Evolutionary conservation across 2,329 filamentous ascomycete species (phyloP).

Genomic region (Penicillium sp.): DNA sequence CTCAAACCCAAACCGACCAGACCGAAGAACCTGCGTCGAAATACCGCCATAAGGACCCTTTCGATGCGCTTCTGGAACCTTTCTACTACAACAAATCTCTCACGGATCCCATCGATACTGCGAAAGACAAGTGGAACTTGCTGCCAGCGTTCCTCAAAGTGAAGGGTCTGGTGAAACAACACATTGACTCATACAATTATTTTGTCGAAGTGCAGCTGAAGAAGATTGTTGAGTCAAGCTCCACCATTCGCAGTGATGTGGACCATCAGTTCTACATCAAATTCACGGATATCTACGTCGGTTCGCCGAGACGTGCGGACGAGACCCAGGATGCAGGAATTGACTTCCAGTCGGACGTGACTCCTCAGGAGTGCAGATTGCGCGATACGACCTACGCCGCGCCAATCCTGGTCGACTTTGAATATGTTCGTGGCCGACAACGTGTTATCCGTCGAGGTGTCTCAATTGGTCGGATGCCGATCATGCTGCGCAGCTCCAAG

Average conservation of each 20-base stretch:
- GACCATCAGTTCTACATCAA: slow-evolving; percentile 92
- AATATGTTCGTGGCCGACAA: slow-evolving; percentile 81
- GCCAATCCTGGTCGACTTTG: slow-evolving; percentile 89
- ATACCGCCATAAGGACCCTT: slow-evolving; percentile 46
- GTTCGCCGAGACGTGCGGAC: slow-evolving; percentile 77
- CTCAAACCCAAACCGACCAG: slow-evolving; percentile 18
- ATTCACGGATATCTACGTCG: slow-evolving; percentile 88
- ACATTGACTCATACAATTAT: slow-evolving; percentile 98
- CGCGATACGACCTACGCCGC: slow-evolving; percentile 98
- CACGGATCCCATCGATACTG: slow-evolving; percentile 71
- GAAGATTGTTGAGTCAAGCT: slow-evolving; percentile 92
- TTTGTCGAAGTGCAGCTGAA: slow-evolving; percentile 97
- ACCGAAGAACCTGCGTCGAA: slow-evolving; percentile 24
- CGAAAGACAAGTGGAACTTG: slow-evolving; percentile 91
- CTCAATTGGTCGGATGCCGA: slow-evolving; percentile 85
- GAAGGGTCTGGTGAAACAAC: slow-evolving; percentile 94
- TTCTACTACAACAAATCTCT: slow-evolving; percentile 71
- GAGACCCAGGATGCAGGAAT: slow-evolving; percentile 61
- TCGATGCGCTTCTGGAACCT: slow-evolving; percentile 68
- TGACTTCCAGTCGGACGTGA: slow-evolving; percentile 61
- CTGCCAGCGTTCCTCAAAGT: slow-evolving; percentile 97
- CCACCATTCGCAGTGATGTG: slow-evolving; percentile 85
- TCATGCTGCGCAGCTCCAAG: slow-evolving; percentile 96
- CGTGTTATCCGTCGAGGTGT: slow-evolving; percentile 74
- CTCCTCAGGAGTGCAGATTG: slow-evolving; percentile 93